Evolutionary conservation across 345 rosid genomes (phyloP), one percentile per base, ranked within the genome.

Genomic region (Draba incana): DNA sequence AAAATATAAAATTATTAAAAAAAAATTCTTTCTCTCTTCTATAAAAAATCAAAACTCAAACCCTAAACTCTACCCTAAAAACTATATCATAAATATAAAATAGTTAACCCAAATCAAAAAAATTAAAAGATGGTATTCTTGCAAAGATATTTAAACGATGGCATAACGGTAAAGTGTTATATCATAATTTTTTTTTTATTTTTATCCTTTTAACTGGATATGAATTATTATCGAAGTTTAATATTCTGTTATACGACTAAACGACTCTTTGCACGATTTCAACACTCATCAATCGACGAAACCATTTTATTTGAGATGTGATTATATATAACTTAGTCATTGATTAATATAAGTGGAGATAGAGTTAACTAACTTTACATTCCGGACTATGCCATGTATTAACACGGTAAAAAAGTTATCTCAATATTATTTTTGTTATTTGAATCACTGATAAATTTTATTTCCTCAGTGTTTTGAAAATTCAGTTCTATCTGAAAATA

Each of bases 251-350:
- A 65, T 16, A 49, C 31, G 14, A 44, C n/a, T 45, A 33, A 6
- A 33, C 31, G 33, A 23, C 39, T 16, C 1, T 20, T 13, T 56
- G 54, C 44, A 13, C 35, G 54, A 23, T 10, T 65, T 52, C 28
- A 42, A 12, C 9, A 30, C 30, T 33, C 47, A n/a, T 45, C 54
- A 44, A 67, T 23, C 23, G 55, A 33, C 25, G 14, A 35, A 24
- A 56, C 35, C 25, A 44, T 13, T 55, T 7, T 47, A 68, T 35
- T 31, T 68, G 16, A 41, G 37, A 38, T 13, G 35, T 30, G 38
- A 14, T 33, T 33, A 33, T 33, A 33, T 33, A 2, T 66, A 46
- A 68, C 37, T 45, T 24, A 54, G 16, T 41, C 25, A 5, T 16
- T 39, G 8, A 14, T 51, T 51, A 25, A 25, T 10, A 50, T 6